Conservation (phyloP, 192 early-diverging fungal genomes). For the Entomortierella beljakovae region DNA sequence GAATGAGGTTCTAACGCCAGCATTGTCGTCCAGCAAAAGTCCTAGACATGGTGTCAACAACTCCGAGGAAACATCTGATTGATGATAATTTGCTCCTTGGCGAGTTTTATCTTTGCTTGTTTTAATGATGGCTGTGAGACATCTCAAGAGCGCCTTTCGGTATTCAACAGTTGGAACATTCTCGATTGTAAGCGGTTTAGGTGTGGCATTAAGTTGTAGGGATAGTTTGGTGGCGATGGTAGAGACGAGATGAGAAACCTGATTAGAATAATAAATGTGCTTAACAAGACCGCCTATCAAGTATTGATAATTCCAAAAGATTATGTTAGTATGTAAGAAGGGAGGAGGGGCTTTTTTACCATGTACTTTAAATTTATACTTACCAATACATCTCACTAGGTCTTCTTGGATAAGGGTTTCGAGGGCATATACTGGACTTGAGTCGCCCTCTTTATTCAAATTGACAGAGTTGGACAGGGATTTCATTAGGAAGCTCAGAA, state of each 20-base stretch:
- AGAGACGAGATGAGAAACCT: constrained; percentile 64
- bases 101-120: constrained; percentile 51
- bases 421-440: constrained; percentile 29
- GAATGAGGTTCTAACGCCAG: constrained; percentile 54
- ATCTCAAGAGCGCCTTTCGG: constrained; percentile 57
- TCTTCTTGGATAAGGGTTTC: constrained; percentile 38
- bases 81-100: constrained; percentile 27
- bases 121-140: constrained; percentile 57
- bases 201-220: constrained; percentile 2
- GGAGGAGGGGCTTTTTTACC: no score
- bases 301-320: neutral
- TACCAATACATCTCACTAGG: constrained; percentile 46
- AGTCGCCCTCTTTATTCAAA: constrained; percentile 43
- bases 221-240: constrained; percentile 59
- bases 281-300: constrained; percentile 58
- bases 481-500: constrained; percentile 51
- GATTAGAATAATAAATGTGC: constrained; percentile 67
- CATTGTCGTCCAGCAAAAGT: constrained; percentile 45
- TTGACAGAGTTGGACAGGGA: constrained; percentile 23
- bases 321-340: no score
- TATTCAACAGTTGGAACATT: constrained; percentile 55
- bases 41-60: constrained; percentile 52
- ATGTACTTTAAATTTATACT: no score
- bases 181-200: constrained; percentile 50
- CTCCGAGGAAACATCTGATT: constrained; percentile 43